Conservation (phyloP, 306 rosid genomes). For the Trifolium dubium region DNA sequence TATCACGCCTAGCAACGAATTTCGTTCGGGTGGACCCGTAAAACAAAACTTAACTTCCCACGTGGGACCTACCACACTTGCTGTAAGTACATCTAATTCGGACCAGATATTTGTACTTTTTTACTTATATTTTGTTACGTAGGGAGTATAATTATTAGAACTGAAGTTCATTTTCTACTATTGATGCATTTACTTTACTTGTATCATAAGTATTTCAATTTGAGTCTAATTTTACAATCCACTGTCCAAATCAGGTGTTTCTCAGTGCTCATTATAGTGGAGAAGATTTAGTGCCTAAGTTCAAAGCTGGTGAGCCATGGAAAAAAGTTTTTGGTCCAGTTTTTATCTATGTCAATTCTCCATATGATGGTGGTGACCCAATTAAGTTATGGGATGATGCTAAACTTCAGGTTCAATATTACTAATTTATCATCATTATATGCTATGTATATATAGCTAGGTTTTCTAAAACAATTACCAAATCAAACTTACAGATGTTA, state of each 20-base stretch:
- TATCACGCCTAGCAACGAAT: slow-evolving; percentile 74
- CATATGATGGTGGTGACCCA: slow-evolving; percentile 46
- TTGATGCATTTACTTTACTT: no score
- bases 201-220: not conserved
- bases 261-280: slow-evolving; percentile 90
- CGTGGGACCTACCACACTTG: slow-evolving; percentile 84
- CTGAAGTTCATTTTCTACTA: slow-evolving; percentile 5
- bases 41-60: slow-evolving; percentile 86
- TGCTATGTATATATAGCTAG: not conserved
- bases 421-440: not conserved
- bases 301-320: slow-evolving; percentile 77
- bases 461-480: not conserved
- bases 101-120: no score
- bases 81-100: slow-evolving; percentile 50
- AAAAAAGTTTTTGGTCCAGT: slow-evolving; percentile 91
- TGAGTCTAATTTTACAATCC: not conserved
- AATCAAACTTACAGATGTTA: slow-evolving; percentile 58
- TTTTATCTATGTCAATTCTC: slow-evolving; percentile 70
- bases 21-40: slow-evolving; percentile 85
- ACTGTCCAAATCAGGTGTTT: slow-evolving; percentile 63
- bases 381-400: slow-evolving; percentile 76
- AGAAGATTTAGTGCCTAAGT: slow-evolving; percentile 67
- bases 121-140: no score
- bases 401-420: slow-evolving; percentile 65
- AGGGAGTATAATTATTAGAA: not conserved